Evolutionary conservation across 306 rosid genomes (phyloP), one percentile per base, ranked within the genome.

Genomic region (Inga oerstediana): DNA sequence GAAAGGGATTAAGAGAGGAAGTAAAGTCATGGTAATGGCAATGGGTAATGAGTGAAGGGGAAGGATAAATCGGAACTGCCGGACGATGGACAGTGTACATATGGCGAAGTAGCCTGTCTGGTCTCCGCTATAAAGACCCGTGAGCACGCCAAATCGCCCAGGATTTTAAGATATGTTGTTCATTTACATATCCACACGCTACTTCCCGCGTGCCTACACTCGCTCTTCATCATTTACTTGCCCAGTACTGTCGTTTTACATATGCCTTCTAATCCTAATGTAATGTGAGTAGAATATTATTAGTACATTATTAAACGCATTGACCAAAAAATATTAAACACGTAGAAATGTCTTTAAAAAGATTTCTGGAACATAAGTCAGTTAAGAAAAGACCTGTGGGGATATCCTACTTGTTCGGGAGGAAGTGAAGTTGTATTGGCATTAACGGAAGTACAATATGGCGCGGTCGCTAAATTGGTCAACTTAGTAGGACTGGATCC

Each of bases 61-160:
- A 27, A 24, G 19, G 8, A 76, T 76, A 30, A 37, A 35, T 66
- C 49, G 35, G 17, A n/a, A n/a, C 64, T 56, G 11, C 64, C 8
- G 27, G 64, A 8, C 8, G 64, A n/a, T 59, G 7, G 65, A 58
- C 65, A 58, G 62, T 58, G 13, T 32, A 58, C 68, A 34, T 4
- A 4, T 37, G 77, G 77, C 27, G 17, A 37, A 10, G 54, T 16
- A 41, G 70, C 15, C n/a, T 44, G 7, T 19, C 43, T 16, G 69
- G 46, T 37, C 30, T 4, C 4, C 32, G 76, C 73, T 77, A 77
- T 85, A 81, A 81, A 85, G 78, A 85, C 52, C 22, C 2, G 41
- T 34, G 58, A 49, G 48, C n/a, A 17, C 61, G 24, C 61, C 24
- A 54, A 7, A 54, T 54, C 7, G 61, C 24, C n/a, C 5, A 19